These are phyloP conservation scores for Petunia secreta DNA, from an alignment of 257 asterid genomes.

Conservation along the genomic window DNA sequence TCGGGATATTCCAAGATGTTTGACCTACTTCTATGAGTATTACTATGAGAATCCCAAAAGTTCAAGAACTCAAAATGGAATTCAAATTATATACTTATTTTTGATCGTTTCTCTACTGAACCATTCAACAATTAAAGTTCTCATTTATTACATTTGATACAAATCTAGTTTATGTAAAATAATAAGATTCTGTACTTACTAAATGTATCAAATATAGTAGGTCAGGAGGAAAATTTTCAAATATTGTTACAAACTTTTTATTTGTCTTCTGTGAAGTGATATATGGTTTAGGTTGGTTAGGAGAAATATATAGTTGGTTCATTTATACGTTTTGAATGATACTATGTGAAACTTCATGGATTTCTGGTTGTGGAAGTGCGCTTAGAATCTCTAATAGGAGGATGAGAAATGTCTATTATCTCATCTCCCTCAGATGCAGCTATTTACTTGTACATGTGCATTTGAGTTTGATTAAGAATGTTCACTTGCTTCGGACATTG, in stretches of 20 bases:
- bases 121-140: background rate
- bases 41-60: background rate
- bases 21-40: background rate
- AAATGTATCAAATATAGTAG: slow-evolving; percentile 14
- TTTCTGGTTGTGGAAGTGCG: slow-evolving; percentile 6
- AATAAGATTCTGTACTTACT: slow-evolving; percentile 5
- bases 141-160: slow-evolving; percentile 6
- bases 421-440: slow-evolving; percentile 16
- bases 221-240: background rate
- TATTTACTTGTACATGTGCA: slow-evolving; percentile 18
- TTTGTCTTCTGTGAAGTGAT: background rate
- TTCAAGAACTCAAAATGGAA: slow-evolving; percentile 2
- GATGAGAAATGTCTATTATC: background rate
- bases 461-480: slow-evolving; percentile 16
- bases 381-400: background rate
- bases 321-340: background rate
- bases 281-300: background rate
- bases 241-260: background rate
- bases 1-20: background rate
- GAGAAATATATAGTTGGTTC: background rate
- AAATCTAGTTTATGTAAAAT: background rate
- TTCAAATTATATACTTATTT: background rate
- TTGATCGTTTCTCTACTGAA: background rate
- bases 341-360: background rate
- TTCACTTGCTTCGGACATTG: slow-evolving; percentile 17